Evolutionary conservation across 1,284 basidiomycete species (phyloP).

Genomic region (Trichosporon sp.): DNA sequence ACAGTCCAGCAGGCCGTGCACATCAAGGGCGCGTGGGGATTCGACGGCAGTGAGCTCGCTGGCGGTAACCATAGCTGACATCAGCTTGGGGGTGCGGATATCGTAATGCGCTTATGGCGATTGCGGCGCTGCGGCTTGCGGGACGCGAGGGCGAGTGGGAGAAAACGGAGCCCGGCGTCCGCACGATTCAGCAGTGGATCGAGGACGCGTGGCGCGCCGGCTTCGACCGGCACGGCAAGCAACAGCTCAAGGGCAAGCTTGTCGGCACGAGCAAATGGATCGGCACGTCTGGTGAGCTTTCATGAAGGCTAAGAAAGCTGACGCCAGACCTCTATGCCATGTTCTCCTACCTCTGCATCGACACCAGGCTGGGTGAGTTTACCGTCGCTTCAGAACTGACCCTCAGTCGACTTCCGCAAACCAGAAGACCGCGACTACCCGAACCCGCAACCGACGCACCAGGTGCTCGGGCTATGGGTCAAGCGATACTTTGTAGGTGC

Average conservation of each 20-base stretch:
- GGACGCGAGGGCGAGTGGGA: slow-evolving; percentile 38
- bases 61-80: slow-evolving; percentile 17
- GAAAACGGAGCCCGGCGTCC: slow-evolving; percentile 64
- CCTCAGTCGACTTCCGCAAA: slow-evolving; percentile 52
- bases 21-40: slow-evolving; percentile 66
- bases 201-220: slow-evolving; percentile 76
- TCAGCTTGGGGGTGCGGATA: slow-evolving; percentile 62
- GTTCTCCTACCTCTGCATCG: slow-evolving; percentile 63
- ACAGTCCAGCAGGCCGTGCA: slow-evolving; percentile 69
- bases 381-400: background rate
- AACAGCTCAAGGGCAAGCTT: slow-evolving; percentile 64
- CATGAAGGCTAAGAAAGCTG: background rate
- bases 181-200: slow-evolving; percentile 73
- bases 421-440: slow-evolving; percentile 27
- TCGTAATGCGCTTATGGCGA: slow-evolving; percentile 81
- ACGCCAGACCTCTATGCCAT: slow-evolving; percentile 60
- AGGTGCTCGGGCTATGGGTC: slow-evolving; percentile 47
- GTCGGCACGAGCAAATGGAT: slow-evolving; percentile 73
- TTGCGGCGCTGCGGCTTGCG: slow-evolving; percentile 66
- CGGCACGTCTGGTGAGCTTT: slow-evolving; percentile 68
- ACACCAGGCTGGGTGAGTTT: slow-evolving; percentile 57
- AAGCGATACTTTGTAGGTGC: slow-evolving; percentile 50
- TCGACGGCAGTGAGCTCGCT: slow-evolving; percentile 68
- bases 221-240: slow-evolving; percentile 70
- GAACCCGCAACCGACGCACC: slow-evolving; percentile 35